Percentiles rank a stretch among this genome's conserved stretches.
phyloP scores from a whole-genome alignment of 2,329 filamentous ascomycete species.

The Xylaria polymorpha region DNA sequence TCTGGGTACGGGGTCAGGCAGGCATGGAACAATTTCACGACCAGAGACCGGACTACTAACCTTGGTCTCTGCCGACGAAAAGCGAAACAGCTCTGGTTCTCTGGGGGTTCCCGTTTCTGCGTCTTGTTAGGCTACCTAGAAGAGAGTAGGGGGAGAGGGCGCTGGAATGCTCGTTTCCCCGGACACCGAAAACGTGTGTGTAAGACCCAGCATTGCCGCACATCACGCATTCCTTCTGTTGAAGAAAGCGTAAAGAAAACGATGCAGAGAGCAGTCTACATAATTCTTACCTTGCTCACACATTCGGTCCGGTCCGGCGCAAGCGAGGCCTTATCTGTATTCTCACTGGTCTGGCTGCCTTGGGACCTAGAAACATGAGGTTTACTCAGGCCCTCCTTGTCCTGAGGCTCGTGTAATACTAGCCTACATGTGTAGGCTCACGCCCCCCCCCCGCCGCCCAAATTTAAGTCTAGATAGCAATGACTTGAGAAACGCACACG shows the following conservation, averaged over 20 bases:
- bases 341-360: slow-evolving; percentile 5
- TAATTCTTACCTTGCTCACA: slow-evolving; percentile 9
- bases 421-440: not conserved
- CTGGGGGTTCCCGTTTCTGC: slow-evolving; percentile 29
- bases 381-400: not conserved
- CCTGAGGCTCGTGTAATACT: slow-evolving; percentile 4
- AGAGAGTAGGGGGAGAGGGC: slow-evolving; percentile 5
- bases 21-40: slow-evolving; percentile 16
- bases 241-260: slow-evolving; percentile 37
- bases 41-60: slow-evolving; percentile 7
- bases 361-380: not conserved
- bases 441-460: not conserved
- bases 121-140: slow-evolving; percentile 27
- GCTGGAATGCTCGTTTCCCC: slow-evolving; percentile 37
- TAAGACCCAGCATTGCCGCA: slow-evolving; percentile 41
- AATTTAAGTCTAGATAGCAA: not conserved
- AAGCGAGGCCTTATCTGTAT: not conserved
- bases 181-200: slow-evolving; percentile 46
- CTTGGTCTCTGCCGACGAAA: not conserved
- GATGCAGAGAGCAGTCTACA: slow-evolving; percentile 35
- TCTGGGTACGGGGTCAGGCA: slow-evolving; percentile 13
- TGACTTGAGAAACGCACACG: slow-evolving; percentile 4
- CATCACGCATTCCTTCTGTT: slow-evolving; percentile 45
- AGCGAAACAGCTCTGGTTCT: slow-evolving; percentile 14
- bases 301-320: slow-evolving; percentile 12